Conservation (phyloP, 2,329 filamentous ascomycete genomes). For the Fulvia fulva region DNA sequence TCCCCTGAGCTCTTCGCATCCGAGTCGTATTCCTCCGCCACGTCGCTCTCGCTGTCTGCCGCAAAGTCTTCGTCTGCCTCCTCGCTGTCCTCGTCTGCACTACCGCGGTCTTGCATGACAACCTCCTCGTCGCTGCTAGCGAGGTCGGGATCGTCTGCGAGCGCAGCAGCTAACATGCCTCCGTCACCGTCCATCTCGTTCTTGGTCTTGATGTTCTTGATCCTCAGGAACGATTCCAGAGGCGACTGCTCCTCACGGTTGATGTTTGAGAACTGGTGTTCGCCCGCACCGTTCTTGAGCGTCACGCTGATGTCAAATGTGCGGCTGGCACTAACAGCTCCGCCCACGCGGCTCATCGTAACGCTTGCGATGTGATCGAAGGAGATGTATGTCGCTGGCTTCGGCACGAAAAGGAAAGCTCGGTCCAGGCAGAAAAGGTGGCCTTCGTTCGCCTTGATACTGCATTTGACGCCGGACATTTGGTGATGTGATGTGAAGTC, state of each 20-base stretch:
- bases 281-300: conserved; percentile 79
- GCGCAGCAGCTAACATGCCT: conserved; percentile 68
- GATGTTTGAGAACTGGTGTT: conserved; percentile 98
- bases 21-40: conserved; percentile 93
- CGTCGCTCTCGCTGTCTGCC: conserved; percentile 86
- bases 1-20: conserved; percentile 77
- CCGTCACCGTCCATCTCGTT: conserved; percentile 96
- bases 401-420: conserved; percentile 98
- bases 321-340: conserved; percentile 85
- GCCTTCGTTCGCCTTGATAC: conserved; percentile 99
- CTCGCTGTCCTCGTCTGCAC: conserved; percentile 93
- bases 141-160: conserved; percentile 73
- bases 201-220: conserved; percentile 91
- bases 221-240: conserved; percentile 95
- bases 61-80: conserved; percentile 95
- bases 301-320: conserved; percentile 96
- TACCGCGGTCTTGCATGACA: conserved; percentile 73
- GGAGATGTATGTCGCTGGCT: conserved; percentile 93
- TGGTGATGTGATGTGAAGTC: conserved; percentile 92
- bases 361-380: conserved; percentile 90
- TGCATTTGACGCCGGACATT: conserved; percentile 95
- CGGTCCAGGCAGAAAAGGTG: conserved; percentile 97
- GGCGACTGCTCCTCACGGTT: conserved; percentile 96
- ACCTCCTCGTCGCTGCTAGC: conserved; percentile 82
- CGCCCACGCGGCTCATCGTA: conserved; percentile 92